Conservation (phyloP, 2,329 filamentous ascomycete genomes). For the Pseudopithomyces maydicus region DNA sequence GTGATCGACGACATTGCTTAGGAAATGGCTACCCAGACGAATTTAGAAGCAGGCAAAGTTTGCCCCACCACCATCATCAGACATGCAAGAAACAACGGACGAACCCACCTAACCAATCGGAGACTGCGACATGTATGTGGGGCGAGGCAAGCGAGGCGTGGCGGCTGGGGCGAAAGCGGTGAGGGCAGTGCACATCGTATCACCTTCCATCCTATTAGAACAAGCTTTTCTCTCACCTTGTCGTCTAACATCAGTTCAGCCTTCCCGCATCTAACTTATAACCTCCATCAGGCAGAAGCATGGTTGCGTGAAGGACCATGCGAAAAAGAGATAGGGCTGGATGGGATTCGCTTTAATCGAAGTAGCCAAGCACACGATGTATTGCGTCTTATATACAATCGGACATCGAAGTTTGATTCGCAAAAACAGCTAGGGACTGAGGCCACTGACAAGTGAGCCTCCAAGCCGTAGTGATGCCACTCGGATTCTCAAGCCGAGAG, state of each 20-base stretch:
- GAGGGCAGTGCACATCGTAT: constrained; percentile 3
- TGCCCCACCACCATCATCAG: background rate
- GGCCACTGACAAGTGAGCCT: background rate
- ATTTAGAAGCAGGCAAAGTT: background rate
- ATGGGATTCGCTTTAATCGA: background rate
- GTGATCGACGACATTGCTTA: no score
- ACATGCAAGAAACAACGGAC: background rate
- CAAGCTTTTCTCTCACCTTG: constrained; percentile 2
- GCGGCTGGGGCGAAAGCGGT: background rate
- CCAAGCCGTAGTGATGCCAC: constrained; percentile 16
- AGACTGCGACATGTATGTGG: background rate
- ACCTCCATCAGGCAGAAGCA: background rate
- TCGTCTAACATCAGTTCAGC: background rate
- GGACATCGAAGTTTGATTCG: background rate
- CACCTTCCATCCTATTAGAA: background rate
- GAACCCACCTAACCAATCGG: background rate
- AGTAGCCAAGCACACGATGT: background rate
- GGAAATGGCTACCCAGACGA: background rate
- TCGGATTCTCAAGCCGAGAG: constrained; percentile 20
- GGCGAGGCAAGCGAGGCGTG: background rate
- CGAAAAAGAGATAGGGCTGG: background rate
- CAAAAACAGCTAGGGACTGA: background rate
- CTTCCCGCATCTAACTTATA: background rate
- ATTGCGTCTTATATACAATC: background rate
- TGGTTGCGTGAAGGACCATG: background rate